phyloP scores from a whole-genome alignment of 176 grass and related monocot genomes.

The Cymbopogon citratus region DNA sequence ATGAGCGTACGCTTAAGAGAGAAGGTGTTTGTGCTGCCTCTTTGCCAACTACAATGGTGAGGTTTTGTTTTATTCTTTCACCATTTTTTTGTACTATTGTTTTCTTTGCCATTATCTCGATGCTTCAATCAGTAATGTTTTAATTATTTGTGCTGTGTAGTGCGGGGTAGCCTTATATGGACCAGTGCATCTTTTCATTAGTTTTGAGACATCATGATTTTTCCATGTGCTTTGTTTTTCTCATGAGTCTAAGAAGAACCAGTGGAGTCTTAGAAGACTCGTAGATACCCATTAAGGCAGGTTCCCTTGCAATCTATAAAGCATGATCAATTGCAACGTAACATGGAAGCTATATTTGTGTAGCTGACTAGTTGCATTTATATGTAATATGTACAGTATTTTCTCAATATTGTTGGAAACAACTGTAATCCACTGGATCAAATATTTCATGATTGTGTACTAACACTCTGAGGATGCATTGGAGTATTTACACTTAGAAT shows the following conservation, averaged over 20 bases:
- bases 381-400: neutral
- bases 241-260: neutral
- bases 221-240: neutral
- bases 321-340: neutral
- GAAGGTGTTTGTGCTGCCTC: constrained; percentile 98
- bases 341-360: neutral
- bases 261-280: neutral
- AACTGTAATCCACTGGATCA: neutral
- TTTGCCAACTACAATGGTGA: constrained; percentile 96
- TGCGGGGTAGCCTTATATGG: neutral
- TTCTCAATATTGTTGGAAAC: neutral
- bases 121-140: neutral
- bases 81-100: neutral
- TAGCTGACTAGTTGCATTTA: neutral
- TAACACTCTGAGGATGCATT: neutral
- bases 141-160: neutral
- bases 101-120: neutral
- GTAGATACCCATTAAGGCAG: neutral
- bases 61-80: neutral
- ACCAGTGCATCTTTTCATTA: neutral
- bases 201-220: neutral
- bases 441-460: neutral
- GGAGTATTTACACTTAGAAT: neutral
- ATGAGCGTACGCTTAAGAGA: constrained; percentile 88
- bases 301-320: neutral